Evolutionary conservation across 2,329 filamentous ascomycete species (phyloP), one percentile per base, ranked within the genome.

Genomic region (Geosmithia putterillii): DNA sequence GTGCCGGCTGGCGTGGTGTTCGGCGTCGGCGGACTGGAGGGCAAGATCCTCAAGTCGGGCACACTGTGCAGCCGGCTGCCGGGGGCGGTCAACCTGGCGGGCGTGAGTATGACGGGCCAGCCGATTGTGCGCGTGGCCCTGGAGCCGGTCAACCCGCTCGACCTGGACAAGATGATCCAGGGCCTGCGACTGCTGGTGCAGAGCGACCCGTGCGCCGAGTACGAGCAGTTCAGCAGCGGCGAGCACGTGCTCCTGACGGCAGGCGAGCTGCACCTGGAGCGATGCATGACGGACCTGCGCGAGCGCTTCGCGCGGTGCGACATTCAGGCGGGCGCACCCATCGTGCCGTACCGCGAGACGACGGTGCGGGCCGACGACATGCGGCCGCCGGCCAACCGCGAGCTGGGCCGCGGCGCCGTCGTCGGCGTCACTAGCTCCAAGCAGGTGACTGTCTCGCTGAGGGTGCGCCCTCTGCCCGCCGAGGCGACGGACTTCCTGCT

Each of bases 1-100:
- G 90, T 96, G 0, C 90, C 90, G 6, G 90, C 92, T 1, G 92
- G 92, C 38, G 89, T 94, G 7, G 84, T 98, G 4, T 96, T 98
- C 56, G 92, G 92, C 20, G 92, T 98, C 44, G 87, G 83, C 25
- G 92, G 92, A 2, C 75, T 98, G 1, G 89, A 92, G 55, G 90
- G 89, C 15, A 83, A 90, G 47, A 83, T 98, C n/a, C 72, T 98
- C 44, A 98, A 98, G 60, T 94, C 88, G 1, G 92, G 89, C 12
- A 98, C 92, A 0, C 70, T 98, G 3, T 95, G 88, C 66, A 94
- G 86, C 50, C 83, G 85, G 49, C 67, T 94, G 0, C 82, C 87
- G 41, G 92, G 92, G 15, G 81, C 86, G 7, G 80, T 94, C 52
- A 98, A 98, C 62, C 68, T 98, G 42, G 92, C 89, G 1, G 90